These are phyloP conservation scores for Gymnopilus dilepis DNA, from an alignment of 768 basidiomycete species.

Conservation along the genomic window DNA sequence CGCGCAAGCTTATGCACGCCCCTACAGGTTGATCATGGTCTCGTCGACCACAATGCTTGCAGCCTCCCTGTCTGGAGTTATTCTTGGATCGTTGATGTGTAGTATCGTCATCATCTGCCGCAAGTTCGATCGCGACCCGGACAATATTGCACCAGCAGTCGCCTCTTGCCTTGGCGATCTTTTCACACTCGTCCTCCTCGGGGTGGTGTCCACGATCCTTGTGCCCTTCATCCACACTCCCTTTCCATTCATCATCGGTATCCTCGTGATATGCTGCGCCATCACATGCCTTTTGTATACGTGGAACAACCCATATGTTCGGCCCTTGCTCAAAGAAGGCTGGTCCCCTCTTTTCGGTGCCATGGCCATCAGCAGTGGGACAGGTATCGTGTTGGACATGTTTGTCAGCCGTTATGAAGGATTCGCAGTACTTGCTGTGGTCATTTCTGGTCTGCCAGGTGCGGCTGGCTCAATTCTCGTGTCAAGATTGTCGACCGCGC, in stretches of 20 bases:
- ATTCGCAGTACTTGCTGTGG: slow-evolving; percentile 85
- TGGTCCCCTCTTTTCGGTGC: slow-evolving; percentile 93
- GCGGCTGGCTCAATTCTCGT: slow-evolving; percentile 90
- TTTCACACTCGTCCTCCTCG: slow-evolving; percentile 85
- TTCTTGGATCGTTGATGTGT: slow-evolving; percentile 95
- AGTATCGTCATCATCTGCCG: slow-evolving; percentile 79
- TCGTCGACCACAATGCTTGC: slow-evolving; percentile 81
- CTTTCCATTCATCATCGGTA: slow-evolving; percentile 61
- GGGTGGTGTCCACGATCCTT: slow-evolving; percentile 73
- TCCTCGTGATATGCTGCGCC: slow-evolving; percentile 53
- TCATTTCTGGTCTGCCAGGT: slow-evolving; percentile 85
- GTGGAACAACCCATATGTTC: slow-evolving; percentile 69
- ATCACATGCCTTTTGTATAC: slow-evolving; percentile 58
- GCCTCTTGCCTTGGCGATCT: slow-evolving; percentile 94
- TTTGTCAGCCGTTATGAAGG: slow-evolving; percentile 89
- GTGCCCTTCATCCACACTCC: slow-evolving; percentile 69
- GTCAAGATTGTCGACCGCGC: slow-evolving; percentile 86
- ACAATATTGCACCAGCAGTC: slow-evolving; percentile 96
- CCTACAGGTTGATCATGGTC: slow-evolving; percentile 72
- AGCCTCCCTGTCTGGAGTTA: slow-evolving; percentile 73
- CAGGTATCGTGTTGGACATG: slow-evolving; percentile 89
- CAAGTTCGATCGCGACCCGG: slow-evolving; percentile 81
- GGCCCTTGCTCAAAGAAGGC: slow-evolving; percentile 77
- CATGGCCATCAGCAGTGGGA: slow-evolving; percentile 85
- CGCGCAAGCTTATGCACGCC: slow-evolving; percentile 2